Percentiles rank a stretch among this genome's conserved stretches.
Evolutionary conservation across 441 rosid species (phyloP).

Genomic region (Pelargonium cotyledonis): DNA sequence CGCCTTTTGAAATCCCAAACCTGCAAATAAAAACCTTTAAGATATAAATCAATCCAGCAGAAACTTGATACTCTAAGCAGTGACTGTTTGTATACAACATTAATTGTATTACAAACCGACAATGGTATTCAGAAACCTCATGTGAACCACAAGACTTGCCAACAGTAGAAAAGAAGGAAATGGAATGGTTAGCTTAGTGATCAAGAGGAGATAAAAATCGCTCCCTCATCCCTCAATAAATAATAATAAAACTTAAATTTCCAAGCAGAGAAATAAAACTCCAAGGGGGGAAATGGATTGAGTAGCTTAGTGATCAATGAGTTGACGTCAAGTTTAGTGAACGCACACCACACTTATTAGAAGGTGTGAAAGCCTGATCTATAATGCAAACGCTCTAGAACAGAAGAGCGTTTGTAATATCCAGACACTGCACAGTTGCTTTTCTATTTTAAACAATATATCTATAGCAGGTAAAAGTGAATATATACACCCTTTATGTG

Average conservation of each 20-base stretch:
- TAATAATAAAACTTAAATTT: no score
- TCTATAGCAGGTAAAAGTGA: no score
- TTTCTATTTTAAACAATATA: no score
- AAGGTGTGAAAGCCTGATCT: no score
- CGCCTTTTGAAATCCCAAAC: conserved; percentile 94
- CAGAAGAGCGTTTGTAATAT: no score
- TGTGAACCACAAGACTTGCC: background rate
- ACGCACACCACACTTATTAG: background rate
- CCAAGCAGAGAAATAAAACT: no score
- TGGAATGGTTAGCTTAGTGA: no score
- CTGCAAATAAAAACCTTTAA: conserved; percentile 30
- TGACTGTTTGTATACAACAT: conserved; percentile 1
- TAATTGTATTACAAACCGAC: background rate
- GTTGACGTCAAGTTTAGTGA: background rate
- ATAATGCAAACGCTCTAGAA: no score
- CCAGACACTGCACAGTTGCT: no score
- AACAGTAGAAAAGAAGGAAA: no score
- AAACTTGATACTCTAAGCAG: conserved; percentile 12
- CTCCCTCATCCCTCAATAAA: background rate
- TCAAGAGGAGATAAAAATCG: conserved; percentile 3
- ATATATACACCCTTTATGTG: no score
- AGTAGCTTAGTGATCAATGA: background rate
- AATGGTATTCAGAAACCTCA: background rate
- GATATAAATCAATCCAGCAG: background rate
- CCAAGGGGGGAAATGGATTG: background rate